Evolutionary conservation across 1,284 basidiomycete species (phyloP).

Genomic region (Rugiboletus extremiorientalis): DNA sequence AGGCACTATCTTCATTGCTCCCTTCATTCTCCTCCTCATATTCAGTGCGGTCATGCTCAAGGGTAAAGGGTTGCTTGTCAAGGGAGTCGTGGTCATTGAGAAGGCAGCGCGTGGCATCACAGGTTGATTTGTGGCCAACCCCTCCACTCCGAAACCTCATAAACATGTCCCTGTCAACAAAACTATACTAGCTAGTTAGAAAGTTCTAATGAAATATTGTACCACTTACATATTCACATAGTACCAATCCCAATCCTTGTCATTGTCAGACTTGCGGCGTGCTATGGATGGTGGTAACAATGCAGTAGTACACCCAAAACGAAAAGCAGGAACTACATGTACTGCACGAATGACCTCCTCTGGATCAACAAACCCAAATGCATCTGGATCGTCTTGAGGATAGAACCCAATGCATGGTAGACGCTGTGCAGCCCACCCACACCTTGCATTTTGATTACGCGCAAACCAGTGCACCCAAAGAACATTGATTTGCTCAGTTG

Average conservation of each 20-base stretch:
- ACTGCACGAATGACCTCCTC: background rate
- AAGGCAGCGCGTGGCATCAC: background rate
- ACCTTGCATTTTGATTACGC: background rate
- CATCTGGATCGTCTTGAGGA: background rate
- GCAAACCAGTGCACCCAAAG: background rate
- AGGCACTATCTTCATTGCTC: background rate
- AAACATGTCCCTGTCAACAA: background rate
- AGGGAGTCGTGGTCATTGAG: background rate
- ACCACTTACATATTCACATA: background rate
- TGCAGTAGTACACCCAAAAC: background rate
- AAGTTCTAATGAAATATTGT: background rate
- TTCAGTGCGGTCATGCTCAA: background rate
- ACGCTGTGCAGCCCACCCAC: background rate
- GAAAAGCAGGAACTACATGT: background rate
- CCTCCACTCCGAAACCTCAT: background rate
- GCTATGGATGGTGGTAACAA: background rate
- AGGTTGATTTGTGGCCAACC: background rate
- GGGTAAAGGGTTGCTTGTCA: background rate
- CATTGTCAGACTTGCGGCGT: background rate
- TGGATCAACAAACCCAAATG: background rate
- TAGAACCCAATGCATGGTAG: background rate
- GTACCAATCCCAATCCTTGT: background rate
- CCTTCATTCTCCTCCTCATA: background rate
- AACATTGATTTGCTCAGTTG: background rate
- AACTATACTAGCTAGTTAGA: background rate